Evolutionary conservation across 768 basidiomycete species (phyloP), one percentile per base, ranked within the genome.

Genomic region (Lactarius sp.): DNA sequence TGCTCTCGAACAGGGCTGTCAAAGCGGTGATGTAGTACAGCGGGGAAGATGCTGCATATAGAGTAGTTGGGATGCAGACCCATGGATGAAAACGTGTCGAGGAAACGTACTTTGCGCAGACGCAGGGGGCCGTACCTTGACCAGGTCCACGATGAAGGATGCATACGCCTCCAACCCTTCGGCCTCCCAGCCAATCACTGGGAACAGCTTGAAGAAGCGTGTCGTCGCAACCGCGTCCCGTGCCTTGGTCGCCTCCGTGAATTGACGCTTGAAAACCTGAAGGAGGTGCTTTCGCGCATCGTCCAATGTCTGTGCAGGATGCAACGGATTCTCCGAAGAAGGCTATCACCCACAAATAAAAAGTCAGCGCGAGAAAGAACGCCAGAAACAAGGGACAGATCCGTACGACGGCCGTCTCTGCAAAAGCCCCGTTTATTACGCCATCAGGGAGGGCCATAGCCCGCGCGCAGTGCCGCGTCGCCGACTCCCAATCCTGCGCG

Each of bases 141-240:
- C 93, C 52, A 97, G 81, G 69, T 93, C 90, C 9, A 94, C 87
- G 7, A 99, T 93, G 73, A 98, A 99, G 12, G 86, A 83, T 0
- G 94, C 90, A 76, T 99, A 99, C 0, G 88, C 90, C 65, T 94
- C 85, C 31, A 99, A 79, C 1, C 97, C 97, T 74, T 96, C 91
- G 10, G 80, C 77, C 74, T 98, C 94, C 83, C 93, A 97, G 6
- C 93, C 94, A 57, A 99, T 94, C 3, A 87, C 86, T 4, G 97
- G 97, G 74, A 98, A 99, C 3, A 99, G 79, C 73, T 98, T 94
- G 81, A 99, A 99, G 76, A 91, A 98, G 13, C 97, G 86, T 69
- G 87, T 94, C 2, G 91, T 94, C 0, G 87, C 86, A 14, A 86
- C 86, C 31, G 94, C 88, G 75, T 98, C 93, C 33, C 91, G 83